Evolutionary conservation across 805 yeast genomes (phyloP).

Genomic region (Saccharomycopsis amapae): DNA sequence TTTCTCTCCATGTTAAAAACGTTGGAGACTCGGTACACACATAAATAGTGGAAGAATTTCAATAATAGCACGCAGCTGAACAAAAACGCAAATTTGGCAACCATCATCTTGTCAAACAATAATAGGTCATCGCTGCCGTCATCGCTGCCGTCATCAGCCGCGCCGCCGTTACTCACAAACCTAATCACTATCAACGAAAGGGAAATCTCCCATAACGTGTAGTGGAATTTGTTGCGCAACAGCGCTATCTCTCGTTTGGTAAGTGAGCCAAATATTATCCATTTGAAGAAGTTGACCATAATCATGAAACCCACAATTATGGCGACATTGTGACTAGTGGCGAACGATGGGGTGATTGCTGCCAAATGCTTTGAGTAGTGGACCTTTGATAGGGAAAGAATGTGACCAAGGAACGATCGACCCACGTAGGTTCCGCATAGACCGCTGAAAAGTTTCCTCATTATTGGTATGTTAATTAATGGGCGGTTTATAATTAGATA

Average conservation of each 20-base stretch:
- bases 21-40: slow-evolving; percentile 19
- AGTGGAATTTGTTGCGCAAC: slow-evolving; percentile 14
- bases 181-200: slow-evolving; percentile 15
- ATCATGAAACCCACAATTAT: too few species aligned
- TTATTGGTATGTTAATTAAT: too few species aligned
- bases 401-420: too few species aligned
- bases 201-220: slow-evolving; percentile 19
- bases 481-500: too few species aligned
- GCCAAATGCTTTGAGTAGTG: too few species aligned
- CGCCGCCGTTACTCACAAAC: not conserved
- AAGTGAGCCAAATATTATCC: slow-evolving; percentile 18
- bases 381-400: too few species aligned
- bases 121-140: too few species aligned
- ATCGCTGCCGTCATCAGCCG: not conserved
- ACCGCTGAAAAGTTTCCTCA: too few species aligned
- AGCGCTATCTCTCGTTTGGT: slow-evolving; percentile 13
- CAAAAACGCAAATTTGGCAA: slow-evolving; percentile 12
- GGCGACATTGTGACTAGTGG: too few species aligned
- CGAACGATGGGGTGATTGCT: too few species aligned
- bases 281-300: slow-evolving; percentile 12
- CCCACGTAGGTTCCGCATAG: too few species aligned
- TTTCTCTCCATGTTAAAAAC: slow-evolving; percentile 5
- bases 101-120: slow-evolving; percentile 1
- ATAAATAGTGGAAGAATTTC: slow-evolving; percentile 19
- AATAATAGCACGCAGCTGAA: slow-evolving; percentile 17